These are phyloP conservation scores for Russula abietina DNA, from an alignment of 768 basidiomycete species.

Conservation along the genomic window DNA sequence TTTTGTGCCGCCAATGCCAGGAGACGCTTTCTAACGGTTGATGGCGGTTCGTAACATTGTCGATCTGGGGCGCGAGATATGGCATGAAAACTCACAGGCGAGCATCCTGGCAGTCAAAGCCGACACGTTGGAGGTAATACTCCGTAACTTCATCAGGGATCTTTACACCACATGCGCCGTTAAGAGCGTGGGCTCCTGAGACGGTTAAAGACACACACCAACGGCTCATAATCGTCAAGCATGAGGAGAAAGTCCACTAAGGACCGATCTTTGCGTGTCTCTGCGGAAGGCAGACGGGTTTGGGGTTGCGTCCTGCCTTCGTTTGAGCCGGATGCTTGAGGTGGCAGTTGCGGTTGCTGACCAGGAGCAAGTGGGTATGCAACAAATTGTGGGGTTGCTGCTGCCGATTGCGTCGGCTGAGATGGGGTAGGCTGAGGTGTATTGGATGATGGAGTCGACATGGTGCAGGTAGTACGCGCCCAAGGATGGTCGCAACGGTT, in stretches of 20 bases:
- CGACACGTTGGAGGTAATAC: constrained; percentile 92
- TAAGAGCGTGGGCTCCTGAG: not conserved
- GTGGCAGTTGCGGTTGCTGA: constrained; percentile 23
- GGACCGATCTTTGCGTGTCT: constrained; percentile 82
- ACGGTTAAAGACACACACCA: constrained; percentile 48
- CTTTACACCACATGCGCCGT: constrained; percentile 36
- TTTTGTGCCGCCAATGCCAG: constrained; percentile 95
- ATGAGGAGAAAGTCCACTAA: constrained; percentile 91
- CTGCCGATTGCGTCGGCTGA: constrained; percentile 23
- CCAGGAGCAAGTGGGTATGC: constrained; percentile 24
- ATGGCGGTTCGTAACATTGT: constrained; percentile 8
- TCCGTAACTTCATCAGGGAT: constrained; percentile 97
- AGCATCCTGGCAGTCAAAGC: constrained; percentile 93
- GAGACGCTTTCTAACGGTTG: constrained; percentile 69
- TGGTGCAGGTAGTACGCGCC: not conserved
- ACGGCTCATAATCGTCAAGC: constrained; percentile 94
- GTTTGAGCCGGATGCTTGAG: constrained; percentile 22
- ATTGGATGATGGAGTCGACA: constrained; percentile 24
- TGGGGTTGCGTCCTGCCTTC: constrained; percentile 34
- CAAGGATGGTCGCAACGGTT: constrained; percentile 2
- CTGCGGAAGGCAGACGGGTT: constrained; percentile 67
- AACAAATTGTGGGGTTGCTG: constrained; percentile 20
- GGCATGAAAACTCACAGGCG: constrained; percentile 56
- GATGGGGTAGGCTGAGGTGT: constrained; percentile 18
- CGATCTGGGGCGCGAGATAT: not conserved